These are phyloP conservation scores for Calophaca sinica DNA, from an alignment of 306 rosid species.

Conservation along the genomic window DNA sequence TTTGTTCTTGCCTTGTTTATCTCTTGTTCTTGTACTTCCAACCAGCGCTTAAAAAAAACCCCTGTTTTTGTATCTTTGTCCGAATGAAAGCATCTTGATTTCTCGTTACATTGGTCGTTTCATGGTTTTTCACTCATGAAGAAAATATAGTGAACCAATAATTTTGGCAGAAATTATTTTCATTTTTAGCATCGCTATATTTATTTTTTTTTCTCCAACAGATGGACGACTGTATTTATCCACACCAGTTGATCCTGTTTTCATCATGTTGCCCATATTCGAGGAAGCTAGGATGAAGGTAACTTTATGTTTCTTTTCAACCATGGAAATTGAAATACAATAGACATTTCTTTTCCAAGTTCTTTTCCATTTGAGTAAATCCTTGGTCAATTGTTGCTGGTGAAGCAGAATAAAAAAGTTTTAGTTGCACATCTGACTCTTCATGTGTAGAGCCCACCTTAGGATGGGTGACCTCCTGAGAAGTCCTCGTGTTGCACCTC, in stretches of 20 bases:
- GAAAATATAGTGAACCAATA: conserved; percentile 20
- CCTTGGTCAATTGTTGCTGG: conserved; percentile 25
- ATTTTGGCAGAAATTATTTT: conserved; percentile 11
- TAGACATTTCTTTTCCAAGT: conserved; percentile 26
- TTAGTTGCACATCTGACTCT: conserved; percentile 10
- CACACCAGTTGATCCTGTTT: conserved; percentile 91
- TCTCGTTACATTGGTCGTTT: neutral
- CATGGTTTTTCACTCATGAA: neutral
- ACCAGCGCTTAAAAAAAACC: no score
- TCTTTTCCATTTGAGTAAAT: conserved; percentile 30
- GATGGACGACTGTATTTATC: conserved; percentile 85
- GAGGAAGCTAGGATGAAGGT: conserved; percentile 98
- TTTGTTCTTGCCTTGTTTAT: no score
- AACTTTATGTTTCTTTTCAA: conserved; percentile 34
- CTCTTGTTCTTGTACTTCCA: no score
- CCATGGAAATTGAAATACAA: conserved; percentile 10
- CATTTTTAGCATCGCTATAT: neutral
- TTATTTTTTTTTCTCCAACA: conserved; percentile 45
- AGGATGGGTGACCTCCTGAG: no score
- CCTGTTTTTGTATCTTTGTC: no score
- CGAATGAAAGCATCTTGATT: conserved; percentile 3
- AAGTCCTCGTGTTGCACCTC: no score
- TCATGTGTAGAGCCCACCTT: neutral
- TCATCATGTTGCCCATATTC: conserved; percentile 79
- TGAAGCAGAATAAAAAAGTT: conserved; percentile 29